Conservation (phyloP, 208 protist species). For the Paratrypanosoma confusum region DNA sequence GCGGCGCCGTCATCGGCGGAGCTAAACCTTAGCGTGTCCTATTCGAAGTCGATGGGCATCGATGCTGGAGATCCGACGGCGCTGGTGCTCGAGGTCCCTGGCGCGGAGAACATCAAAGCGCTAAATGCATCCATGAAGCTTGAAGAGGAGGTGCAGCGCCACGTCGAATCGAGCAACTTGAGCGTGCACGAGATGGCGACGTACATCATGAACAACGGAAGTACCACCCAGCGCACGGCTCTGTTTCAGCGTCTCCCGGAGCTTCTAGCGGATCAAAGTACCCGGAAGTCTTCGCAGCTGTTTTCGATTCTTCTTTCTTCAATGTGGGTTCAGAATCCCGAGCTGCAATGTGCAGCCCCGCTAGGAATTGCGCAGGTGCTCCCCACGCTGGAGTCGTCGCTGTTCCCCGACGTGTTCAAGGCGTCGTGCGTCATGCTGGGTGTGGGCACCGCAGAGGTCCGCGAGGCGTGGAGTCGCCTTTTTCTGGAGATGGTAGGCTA, state of each 20-base stretch:
- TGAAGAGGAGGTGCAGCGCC: conserved; percentile 83
- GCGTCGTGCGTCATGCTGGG: conserved; percentile 82
- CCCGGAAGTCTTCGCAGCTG: conserved; percentile 51
- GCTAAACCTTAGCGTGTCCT: too few relatives aligned
- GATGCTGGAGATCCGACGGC: conserved; percentile 78
- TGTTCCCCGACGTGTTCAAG: conserved; percentile 52
- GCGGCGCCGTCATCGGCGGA: not conserved
- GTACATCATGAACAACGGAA: conserved; percentile 88
- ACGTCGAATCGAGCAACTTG: conserved; percentile 78
- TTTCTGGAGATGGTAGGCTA: conserved; percentile 51
- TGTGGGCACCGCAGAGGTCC: conserved; percentile 65
- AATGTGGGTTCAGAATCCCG: conserved; percentile 83
- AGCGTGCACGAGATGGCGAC: conserved; percentile 60
- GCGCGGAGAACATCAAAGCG: conserved; percentile 77
- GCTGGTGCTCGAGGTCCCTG: conserved; percentile 74
- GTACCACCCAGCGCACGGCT: conserved; percentile 73
- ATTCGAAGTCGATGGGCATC: too few relatives aligned
- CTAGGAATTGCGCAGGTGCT: conserved; percentile 41
- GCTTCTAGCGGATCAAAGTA: conserved; percentile 32
- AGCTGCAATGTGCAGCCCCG: conserved; percentile 78
- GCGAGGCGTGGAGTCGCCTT: conserved; percentile 66
- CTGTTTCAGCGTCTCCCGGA: conserved; percentile 64
- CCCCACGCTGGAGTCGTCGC: conserved; percentile 37
- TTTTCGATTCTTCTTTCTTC: conserved; percentile 65
- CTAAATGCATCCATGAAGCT: conserved; percentile 70